Evolutionary conservation across 2,329 filamentous ascomycete species (phyloP).

Genomic region (Penicillium sp.): DNA sequence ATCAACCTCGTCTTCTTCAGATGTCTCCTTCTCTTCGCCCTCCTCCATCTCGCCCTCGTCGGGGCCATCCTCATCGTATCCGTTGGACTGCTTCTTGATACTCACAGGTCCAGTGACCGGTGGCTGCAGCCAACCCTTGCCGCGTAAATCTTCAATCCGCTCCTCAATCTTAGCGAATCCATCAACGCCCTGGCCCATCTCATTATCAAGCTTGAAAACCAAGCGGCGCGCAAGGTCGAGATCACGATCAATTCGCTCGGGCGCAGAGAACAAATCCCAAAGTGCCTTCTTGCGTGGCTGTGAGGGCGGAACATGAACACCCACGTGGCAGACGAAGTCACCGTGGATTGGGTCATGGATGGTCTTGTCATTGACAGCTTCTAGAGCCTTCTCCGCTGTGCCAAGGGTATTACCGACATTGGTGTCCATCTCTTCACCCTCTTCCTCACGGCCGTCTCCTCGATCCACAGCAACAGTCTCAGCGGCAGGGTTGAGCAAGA

Average conservation of each 20-base stretch:
- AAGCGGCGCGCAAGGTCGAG: conserved; percentile 79
- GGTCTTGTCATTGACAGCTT: conserved; percentile 95
- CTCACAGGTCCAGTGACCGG: conserved; percentile 44
- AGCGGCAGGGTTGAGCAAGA: conserved; percentile 82
- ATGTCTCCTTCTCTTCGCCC: conserved; percentile 74
- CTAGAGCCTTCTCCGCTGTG: conserved; percentile 81
- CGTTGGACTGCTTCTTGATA: conserved; percentile 59
- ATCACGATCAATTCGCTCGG: conserved; percentile 90
- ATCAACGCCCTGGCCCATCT: conserved; percentile 75
- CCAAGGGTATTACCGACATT: conserved; percentile 35
- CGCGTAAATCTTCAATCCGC: conserved; percentile 76
- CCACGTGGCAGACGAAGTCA: conserved; percentile 96
- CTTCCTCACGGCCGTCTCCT: conserved; percentile 71
- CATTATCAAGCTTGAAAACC: conserved; percentile 79
- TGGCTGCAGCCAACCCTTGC: conserved; percentile 74
- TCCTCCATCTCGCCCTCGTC: conserved; percentile 69
- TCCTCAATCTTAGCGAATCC: conserved; percentile 80
- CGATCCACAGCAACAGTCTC: conserved; percentile 67
- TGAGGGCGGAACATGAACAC: conserved; percentile 85
- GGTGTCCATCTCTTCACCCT: conserved; percentile 54
- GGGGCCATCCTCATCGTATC: conserved; percentile 38
- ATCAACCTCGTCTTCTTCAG: conserved; percentile 70
- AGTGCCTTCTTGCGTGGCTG: conserved; percentile 90
- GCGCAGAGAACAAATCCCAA: conserved; percentile 94
- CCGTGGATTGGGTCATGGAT: conserved; percentile 92